A percentile compares a stretch with the other conserved stretches of the same genome.
Evolutionary conservation across 768 basidiomycete species (phyloP).

Genomic region (Favolaschia claudopus): DNA sequence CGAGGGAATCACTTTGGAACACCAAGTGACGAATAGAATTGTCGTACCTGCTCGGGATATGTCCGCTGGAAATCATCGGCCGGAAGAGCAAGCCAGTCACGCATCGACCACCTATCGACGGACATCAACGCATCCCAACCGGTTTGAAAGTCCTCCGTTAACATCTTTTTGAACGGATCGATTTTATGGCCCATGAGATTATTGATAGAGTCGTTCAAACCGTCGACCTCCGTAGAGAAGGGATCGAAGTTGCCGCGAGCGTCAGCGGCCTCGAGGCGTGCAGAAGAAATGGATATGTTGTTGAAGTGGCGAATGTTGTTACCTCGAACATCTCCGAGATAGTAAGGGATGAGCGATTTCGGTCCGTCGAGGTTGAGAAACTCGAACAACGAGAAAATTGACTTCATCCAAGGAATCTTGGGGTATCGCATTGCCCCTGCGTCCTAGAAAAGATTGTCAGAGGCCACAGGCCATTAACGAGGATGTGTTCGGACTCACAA

Average conservation of each 20-base stretch:
- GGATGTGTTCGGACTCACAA: slow-evolving; percentile 1
- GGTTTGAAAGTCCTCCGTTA: slow-evolving; percentile 1
- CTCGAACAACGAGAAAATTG: slow-evolving; percentile 38
- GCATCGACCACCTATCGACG: slow-evolving; percentile 1
- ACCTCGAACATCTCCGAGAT: slow-evolving; percentile 14
- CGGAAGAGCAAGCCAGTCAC: slow-evolving; percentile 2
- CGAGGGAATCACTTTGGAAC: too few relatives aligned
- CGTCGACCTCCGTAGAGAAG: slow-evolving; percentile 5
- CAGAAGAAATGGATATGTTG: background rate
- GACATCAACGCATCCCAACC: slow-evolving; percentile 10
- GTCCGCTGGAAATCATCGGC: background rate
- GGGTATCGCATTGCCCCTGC: slow-evolving; percentile 53
- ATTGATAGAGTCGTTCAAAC: slow-evolving; percentile 1
- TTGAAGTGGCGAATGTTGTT: slow-evolving; percentile 32
- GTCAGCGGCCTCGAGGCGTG: slow-evolving; percentile 1
- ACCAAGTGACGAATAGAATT: background rate
- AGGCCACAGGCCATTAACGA: background rate
- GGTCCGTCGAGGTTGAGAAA: slow-evolving; percentile 29
- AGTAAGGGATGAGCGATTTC: slow-evolving; percentile 24
- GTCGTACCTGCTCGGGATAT: slow-evolving; percentile 19
- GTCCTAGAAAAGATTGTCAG: slow-evolving; percentile 32
- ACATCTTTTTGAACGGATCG: slow-evolving; percentile 5
- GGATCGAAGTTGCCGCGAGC: slow-evolving; percentile 6
- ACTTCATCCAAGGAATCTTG: slow-evolving; percentile 37
- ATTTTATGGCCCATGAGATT: slow-evolving; percentile 8